Evolutionary conservation across 148 eudicot genomes (phyloP), one percentile per base, ranked within the genome.

Genomic region (Polygonum aviculare): DNA sequence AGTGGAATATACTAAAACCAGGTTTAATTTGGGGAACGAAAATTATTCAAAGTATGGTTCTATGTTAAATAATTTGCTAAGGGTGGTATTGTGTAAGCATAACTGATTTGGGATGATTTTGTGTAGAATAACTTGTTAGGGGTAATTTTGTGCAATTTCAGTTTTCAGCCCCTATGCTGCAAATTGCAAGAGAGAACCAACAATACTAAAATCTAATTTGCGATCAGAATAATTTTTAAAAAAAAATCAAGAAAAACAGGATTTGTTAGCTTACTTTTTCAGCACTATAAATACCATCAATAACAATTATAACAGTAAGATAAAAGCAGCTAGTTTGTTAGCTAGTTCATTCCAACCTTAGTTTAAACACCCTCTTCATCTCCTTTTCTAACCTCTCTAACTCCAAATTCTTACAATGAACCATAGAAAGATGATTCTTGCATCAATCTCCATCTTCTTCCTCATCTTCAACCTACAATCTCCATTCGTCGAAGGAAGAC

Each of bases 221-320:
- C 21, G 65, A 59, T 9, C 31, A 21, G 33, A 26, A 59, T 59
- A 21, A 21, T 22, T 59, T 59, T 63, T 35, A 31, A 12, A 2
- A 19, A 55, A 33, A 12, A 63, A 63, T 63, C n/a, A 5, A 26
- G 31, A 63, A 63, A 18, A 35, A 18, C 39, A 31, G 2, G 7
- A 63, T 63, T 35, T 35, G 7, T 63, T 14, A 35, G 70, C 40
- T 33, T 63, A 9, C 35, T 14, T 67, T 36, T 67, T 35, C 44
- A 67, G 44, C 72, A 67, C 72, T 67, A 67, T 67, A 67, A 35
- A 67, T 67, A 67, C 10, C 44, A 67, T 67, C 21, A 12, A 67
- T 38, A 67, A 67, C 44, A 67, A 45, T 67, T 36, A 38, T 38
- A 67, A 67, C 44, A 67, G 72, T 67, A 67, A 38, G 72, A 45